Percentiles rank a stretch among this genome's conserved stretches.
Evolutionary conservation across 129 eudicot genomes (phyloP).

Genomic region (Helianthus annuus): HanXRQr2.0-SUNRISE NC_035441.2:157137979-157138478

Average conservation of each 20-base stretch:
- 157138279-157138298: background rate
- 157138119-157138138: background rate
- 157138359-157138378: background rate
- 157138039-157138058: background rate
- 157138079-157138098: too few relatives aligned
- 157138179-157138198: background rate
- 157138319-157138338: slow-evolving; percentile 23
- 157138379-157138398: background rate
- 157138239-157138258: background rate
- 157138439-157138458: background rate
- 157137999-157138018: too few relatives aligned
- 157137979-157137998: background rate
- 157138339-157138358: slow-evolving; percentile 2
- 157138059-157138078: too few relatives aligned
- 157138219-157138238: background rate
- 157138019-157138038: background rate
- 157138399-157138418: background rate
- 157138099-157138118: background rate
- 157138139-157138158: background rate
- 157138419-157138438: background rate
- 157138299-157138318: slow-evolving; percentile 25
- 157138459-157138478: background rate
- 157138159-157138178: background rate
- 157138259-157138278: background rate
- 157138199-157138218: background rate